Evolutionary conservation across 306 rosid species (phyloP).

Genomic region (Vigna hirtella): DNA sequence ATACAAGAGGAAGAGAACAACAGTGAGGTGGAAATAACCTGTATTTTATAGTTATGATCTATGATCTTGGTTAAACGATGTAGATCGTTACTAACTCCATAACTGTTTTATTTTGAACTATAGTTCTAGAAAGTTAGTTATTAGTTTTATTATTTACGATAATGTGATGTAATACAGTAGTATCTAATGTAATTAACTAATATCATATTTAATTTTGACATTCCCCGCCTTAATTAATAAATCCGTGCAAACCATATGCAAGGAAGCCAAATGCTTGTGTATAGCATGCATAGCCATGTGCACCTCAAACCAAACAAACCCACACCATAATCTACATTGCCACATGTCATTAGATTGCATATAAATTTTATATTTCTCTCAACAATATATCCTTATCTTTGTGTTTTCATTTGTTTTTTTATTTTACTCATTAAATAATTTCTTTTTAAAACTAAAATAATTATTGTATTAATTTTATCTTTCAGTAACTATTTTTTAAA

Average conservation of each 20-base stretch:
- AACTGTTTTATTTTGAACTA: neutral
- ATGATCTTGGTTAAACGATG: neutral
- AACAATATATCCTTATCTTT: too few relatives aligned
- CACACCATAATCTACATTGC: neutral
- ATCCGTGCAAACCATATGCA: constrained; percentile 43
- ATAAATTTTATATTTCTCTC: too few relatives aligned
- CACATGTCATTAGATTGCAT: too few relatives aligned
- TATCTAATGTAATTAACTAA: neutral
- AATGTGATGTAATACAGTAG: neutral
- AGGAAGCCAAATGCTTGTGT: constrained; percentile 38
- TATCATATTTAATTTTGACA: neutral
- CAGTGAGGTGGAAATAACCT: too few relatives aligned
- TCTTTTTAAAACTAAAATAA: too few relatives aligned
- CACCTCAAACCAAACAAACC: neutral
- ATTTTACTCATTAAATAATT: too few relatives aligned
- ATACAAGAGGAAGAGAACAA: too few relatives aligned
- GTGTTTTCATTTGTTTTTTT: too few relatives aligned
- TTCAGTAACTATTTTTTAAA: too few relatives aligned
- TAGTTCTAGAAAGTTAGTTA: neutral
- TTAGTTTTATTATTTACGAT: neutral
- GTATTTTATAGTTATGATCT: neutral
- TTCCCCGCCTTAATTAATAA: constrained; percentile 27
- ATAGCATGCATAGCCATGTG: constrained; percentile 44
- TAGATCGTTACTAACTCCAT: neutral
- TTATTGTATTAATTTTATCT: too few relatives aligned